Percentiles rank a stretch among this genome's conserved stretches.
phyloP scores from a whole-genome alignment of 805 yeast genomes.

The Metschnikowia koreensis region DNA sequence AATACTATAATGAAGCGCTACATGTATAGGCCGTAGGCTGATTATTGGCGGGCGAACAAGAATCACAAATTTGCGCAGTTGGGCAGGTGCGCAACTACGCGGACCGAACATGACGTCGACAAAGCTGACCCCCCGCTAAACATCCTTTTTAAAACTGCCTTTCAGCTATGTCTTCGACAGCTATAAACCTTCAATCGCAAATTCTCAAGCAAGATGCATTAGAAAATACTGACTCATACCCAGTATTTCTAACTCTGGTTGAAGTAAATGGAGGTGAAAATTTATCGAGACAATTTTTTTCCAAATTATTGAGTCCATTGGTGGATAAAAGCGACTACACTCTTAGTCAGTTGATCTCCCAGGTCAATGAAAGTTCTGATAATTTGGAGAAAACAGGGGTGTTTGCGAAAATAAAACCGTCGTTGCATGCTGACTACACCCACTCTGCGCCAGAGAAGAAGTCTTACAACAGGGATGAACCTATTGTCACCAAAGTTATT shows the following conservation, averaged over 20 bases:
- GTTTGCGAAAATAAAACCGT: constrained; percentile 39
- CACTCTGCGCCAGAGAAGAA: constrained; percentile 24
- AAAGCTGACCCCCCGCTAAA: not conserved
- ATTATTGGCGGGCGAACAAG: too few species aligned
- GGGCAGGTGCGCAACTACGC: not conserved
- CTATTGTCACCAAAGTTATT: constrained; percentile 46
- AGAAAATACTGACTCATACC: constrained; percentile 30
- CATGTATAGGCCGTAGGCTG: too few species aligned
- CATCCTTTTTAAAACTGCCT: not conserved
- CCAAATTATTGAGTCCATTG: constrained; percentile 45
- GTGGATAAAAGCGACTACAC: constrained; percentile 42
- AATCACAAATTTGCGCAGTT: not conserved
- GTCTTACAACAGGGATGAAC: constrained; percentile 36
- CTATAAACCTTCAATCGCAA: constrained; percentile 12
- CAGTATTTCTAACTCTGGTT: constrained; percentile 34
- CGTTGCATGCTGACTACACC: constrained; percentile 41
- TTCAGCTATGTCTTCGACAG: not conserved
- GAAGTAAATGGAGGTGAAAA: constrained; percentile 43
- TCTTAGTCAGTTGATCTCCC: constrained; percentile 38
- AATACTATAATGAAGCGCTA: too few species aligned
- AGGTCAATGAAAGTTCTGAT: constrained; percentile 30
- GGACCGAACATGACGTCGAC: not conserved
- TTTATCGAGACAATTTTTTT: constrained; percentile 46
- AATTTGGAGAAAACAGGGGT: constrained; percentile 45
- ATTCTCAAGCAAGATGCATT: constrained; percentile 31